Conservation (phyloP, 176 grass and related monocot species). For the Pontederia crassipes region DNA sequence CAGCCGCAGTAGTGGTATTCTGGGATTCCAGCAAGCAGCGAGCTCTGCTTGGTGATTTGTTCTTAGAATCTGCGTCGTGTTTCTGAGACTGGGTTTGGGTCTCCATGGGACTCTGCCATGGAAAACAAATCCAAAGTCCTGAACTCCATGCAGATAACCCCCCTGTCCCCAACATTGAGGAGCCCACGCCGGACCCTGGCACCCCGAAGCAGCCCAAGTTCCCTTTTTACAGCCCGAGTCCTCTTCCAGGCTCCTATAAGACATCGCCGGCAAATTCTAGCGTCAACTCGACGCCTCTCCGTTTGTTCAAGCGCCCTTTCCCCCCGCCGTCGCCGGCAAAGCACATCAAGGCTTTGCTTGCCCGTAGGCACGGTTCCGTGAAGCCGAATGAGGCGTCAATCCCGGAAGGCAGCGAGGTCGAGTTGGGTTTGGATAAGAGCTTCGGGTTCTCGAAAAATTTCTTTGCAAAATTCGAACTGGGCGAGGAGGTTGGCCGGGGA, state of each 20-base stretch:
- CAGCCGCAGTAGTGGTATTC: not conserved
- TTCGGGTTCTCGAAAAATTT: slow-evolving; percentile 96
- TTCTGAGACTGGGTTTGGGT: not conserved
- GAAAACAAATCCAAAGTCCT: slow-evolving; percentile 55
- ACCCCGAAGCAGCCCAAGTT: slow-evolving; percentile 89
- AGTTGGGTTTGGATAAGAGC: slow-evolving; percentile 80
- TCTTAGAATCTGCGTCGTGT: slow-evolving; percentile 10
- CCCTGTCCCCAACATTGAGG: slow-evolving; percentile 23
- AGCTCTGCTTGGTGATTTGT: not conserved
- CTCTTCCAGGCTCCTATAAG: slow-evolving; percentile 79
- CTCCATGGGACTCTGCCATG: slow-evolving; percentile 86
- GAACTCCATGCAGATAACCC: slow-evolving; percentile 33
- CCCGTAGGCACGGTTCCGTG: slow-evolving; percentile 78
- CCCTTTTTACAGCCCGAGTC: slow-evolving; percentile 89
- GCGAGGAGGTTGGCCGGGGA: slow-evolving; percentile 82
- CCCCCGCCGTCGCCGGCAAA: slow-evolving; percentile 94
- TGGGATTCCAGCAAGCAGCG: not conserved
- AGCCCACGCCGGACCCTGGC: slow-evolving; percentile 33
- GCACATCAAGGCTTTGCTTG: slow-evolving; percentile 91
- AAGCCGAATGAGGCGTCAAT: slow-evolving; percentile 94
- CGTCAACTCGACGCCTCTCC: slow-evolving; percentile 59
- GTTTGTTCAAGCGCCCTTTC: slow-evolving; percentile 85
- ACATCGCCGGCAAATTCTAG: slow-evolving; percentile 93
- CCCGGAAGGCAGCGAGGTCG: slow-evolving; percentile 77
- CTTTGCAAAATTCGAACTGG: slow-evolving; percentile 92